Evolutionary conservation across 2,329 filamentous ascomycete species (phyloP).

Genomic region (Graphilbum sp.): DNA sequence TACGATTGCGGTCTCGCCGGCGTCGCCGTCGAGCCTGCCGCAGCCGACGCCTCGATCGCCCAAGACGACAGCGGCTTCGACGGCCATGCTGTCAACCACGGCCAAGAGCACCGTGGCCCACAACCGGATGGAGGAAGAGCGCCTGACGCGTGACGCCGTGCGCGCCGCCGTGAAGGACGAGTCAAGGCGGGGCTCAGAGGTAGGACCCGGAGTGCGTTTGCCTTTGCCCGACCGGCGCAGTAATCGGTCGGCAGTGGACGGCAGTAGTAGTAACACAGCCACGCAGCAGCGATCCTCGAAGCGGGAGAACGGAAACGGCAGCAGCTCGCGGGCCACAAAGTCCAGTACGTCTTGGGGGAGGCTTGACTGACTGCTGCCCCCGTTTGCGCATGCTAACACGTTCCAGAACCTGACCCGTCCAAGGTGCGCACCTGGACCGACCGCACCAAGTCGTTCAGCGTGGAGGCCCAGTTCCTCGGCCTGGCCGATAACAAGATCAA

Average conservation of each 20-base stretch:
- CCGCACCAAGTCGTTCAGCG: conserved; percentile 86
- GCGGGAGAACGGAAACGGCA: conserved; percentile 14
- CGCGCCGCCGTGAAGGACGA: conserved; percentile 43
- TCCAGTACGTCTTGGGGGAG: not conserved
- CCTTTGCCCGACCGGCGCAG: conserved; percentile 67
- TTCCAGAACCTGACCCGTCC: conserved; percentile 62
- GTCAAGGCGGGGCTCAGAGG: conserved; percentile 46
- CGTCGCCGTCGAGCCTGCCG: not conserved
- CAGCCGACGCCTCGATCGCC: conserved; percentile 19
- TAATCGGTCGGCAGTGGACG: conserved; percentile 53
- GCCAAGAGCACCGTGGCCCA: conserved; percentile 57
- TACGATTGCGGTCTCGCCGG: conserved; percentile 24
- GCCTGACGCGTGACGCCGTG: conserved; percentile 65
- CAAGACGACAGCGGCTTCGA: conserved; percentile 20
- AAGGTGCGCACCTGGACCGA: conserved; percentile 92
- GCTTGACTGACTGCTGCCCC: conserved; percentile 4
- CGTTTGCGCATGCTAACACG: too few relatives aligned
- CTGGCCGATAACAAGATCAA: conserved; percentile 94
- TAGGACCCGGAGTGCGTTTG: conserved; percentile 62
- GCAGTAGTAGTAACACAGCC: conserved; percentile 41
- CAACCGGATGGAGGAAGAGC: conserved; percentile 62
- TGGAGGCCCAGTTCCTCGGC: conserved; percentile 91
- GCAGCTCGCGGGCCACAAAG: conserved; percentile 25
- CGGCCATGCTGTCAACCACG: conserved; percentile 32
- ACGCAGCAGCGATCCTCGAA: not conserved